These are phyloP conservation scores for Globisporangium nodosum DNA, from an alignment of 352 stramenopile genomes.

Conservation along the genomic window DNA sequence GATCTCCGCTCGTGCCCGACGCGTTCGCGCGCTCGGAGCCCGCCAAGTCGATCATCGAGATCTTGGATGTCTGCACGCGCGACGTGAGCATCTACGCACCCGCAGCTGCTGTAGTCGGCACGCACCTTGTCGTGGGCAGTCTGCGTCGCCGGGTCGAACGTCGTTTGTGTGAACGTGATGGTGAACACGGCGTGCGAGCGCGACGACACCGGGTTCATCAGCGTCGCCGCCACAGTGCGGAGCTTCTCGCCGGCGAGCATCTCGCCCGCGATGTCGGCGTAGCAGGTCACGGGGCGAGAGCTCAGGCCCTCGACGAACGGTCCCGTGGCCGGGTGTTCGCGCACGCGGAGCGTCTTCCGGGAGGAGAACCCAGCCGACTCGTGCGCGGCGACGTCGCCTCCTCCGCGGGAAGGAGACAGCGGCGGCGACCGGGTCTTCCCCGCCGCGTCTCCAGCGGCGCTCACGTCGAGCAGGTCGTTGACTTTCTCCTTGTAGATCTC, in stretches of 20 bases:
- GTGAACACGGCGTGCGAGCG: slow-evolving; percentile 97
- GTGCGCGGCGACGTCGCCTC: neutral
- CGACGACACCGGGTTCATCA: slow-evolving; percentile 96
- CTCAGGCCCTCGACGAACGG: slow-evolving; percentile 83
- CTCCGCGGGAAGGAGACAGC: slow-evolving; percentile 12
- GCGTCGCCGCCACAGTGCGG: slow-evolving; percentile 90
- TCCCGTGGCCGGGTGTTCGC: slow-evolving; percentile 77
- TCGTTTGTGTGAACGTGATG: slow-evolving; percentile 88
- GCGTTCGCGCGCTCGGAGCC: slow-evolving; percentile 78
- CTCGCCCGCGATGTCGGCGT: slow-evolving; percentile 75
- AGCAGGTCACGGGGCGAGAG: slow-evolving; percentile 58
- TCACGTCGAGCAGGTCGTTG: slow-evolving; percentile 66
- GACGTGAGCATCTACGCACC: neutral
- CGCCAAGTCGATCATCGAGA: slow-evolving; percentile 83
- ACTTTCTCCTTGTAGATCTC: slow-evolving; percentile 89
- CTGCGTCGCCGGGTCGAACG: slow-evolving; percentile 52
- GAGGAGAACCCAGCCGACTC: neutral
- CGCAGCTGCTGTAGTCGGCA: neutral
- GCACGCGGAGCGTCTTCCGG: slow-evolving; percentile 49
- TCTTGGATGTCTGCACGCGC: slow-evolving; percentile 60
- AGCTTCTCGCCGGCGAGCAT: slow-evolving; percentile 92
- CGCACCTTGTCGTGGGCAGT: slow-evolving; percentile 60
- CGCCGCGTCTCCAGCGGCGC: neutral
- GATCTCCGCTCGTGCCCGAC: slow-evolving; percentile 78
- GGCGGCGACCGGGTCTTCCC: slow-evolving; percentile 26